A percentile compares a stretch with the other conserved stretches of the same genome.
phyloP scores from a whole-genome alignment of 2,329 filamentous ascomycete genomes.

The Beauveria bassiana region DNA sequence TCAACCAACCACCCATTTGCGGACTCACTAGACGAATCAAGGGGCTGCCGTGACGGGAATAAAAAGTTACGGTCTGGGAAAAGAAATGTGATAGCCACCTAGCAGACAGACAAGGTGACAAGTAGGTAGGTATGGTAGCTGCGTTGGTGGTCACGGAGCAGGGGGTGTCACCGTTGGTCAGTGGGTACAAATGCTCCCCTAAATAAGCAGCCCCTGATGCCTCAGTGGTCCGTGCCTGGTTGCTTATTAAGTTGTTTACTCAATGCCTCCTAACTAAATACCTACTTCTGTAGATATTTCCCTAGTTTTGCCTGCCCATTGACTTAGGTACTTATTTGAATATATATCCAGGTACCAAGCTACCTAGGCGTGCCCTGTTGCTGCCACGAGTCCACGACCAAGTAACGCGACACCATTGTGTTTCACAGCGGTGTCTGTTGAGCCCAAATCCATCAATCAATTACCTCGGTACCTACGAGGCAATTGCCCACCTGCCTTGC shows the following conservation, averaged over 20 bases:
- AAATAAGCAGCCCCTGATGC: slow-evolving; percentile 7
- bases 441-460: background rate
- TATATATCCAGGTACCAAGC: no score
- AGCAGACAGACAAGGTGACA: slow-evolving; percentile 3
- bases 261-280: background rate
- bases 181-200: slow-evolving; percentile 5
- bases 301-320: no score
- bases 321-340: no score
- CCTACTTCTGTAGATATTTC: background rate
- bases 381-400: no score
- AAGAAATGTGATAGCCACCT: background rate
- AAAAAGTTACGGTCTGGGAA: slow-evolving; percentile 1
- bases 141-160: background rate
- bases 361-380: no score
- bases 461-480: background rate
- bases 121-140: background rate
- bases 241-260: background rate
- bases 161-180: slow-evolving; percentile 10
- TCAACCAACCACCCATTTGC: slow-evolving; percentile 2
- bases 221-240: slow-evolving; percentile 10
- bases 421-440: background rate
- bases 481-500: background rate
- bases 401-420: background rate
- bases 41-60: background rate
- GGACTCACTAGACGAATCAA: background rate